Base-by-base conservation (phyloP, 805 yeast genomes). In the Candida chauliodis region DNA sequence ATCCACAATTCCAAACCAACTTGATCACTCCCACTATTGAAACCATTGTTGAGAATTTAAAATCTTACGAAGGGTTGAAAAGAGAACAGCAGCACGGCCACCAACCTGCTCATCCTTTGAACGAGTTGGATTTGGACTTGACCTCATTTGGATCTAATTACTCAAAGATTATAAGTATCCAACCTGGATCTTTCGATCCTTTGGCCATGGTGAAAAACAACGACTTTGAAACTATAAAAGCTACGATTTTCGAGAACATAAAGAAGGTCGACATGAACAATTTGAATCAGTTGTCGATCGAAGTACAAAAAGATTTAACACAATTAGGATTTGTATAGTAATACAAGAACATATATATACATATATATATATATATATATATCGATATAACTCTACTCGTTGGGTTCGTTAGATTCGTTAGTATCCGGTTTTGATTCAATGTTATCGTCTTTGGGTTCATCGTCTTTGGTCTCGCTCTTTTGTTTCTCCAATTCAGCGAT, bases 111-210 rank as follows among this genome's bases (percentile, higher is more conserved):
- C 57, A 11, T 37, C 49, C 5, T 20, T 61, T 67, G 24, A 59
- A 58, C 27, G 80, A 75, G 34, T 51, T 73, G 15, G 83, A 81
- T 47, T 50, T 75, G 21, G 89, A 84, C 37, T 53, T 73, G 18
- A 56, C 71, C 2, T 70, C 93, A 2, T 93, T 90, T 61, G 98
- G 98, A 2, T 82, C 96, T 0, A 78, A 81, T 37, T 93, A 78
- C 59, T 85, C 95, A 37, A 80, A 76, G 52, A 68, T 93, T 42
- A 78, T 75, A 1, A 75, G 84, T 2, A 79, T 89, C 34, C 70
- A 76, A 23, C 61, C 61, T 11, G 77, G 71, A 45, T 72, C 81
- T 3, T 69, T 76, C 47, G 97, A 93, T 60, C 96, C 97, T 1
- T 56, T 79, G 21, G 74, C 79, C 1, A 66, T 69, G 17, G 60